phyloP scores from a whole-genome alignment of 768 basidiomycete species.

The Mrakia frigida region DNA sequence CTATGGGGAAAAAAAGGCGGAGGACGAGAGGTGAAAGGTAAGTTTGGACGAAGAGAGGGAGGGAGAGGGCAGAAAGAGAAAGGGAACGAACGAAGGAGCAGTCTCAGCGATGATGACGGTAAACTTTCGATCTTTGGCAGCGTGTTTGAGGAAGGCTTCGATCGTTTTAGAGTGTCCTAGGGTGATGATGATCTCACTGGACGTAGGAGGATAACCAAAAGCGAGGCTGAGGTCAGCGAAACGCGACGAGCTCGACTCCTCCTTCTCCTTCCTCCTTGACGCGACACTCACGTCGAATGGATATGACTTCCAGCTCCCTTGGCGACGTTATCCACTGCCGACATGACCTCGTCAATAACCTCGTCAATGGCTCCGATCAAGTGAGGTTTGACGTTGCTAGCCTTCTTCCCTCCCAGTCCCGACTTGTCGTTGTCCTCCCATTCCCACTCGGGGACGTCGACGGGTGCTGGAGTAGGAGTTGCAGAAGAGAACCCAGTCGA shows the following conservation, averaged over 20 bases:
- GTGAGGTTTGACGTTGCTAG: constrained; percentile 66
- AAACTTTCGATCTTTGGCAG: constrained; percentile 82
- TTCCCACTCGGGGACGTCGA: constrained; percentile 30
- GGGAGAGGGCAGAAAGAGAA: neutral
- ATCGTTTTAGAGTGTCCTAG: constrained; percentile 93
- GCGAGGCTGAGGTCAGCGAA: neutral
- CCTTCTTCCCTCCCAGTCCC: constrained; percentile 29
- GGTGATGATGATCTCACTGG: constrained; percentile 87
- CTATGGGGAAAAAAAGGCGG: neutral
- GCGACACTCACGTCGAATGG: constrained; percentile 79
- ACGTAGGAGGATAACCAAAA: neutral
- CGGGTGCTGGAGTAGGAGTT: constrained; percentile 6
- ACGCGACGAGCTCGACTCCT: neutral
- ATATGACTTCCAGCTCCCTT: constrained; percentile 94
- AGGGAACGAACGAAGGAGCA: constrained; percentile 57
- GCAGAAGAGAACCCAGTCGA: constrained; percentile 13
- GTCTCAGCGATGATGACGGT: constrained; percentile 96
- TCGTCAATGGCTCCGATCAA: constrained; percentile 97
- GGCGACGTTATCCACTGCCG: constrained; percentile 88
- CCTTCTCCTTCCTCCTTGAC: neutral
- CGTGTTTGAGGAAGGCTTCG: constrained; percentile 85
- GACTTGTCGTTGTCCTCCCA: constrained; percentile 23
- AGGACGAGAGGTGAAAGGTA: neutral
- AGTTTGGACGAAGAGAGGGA: neutral
- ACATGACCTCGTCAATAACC: constrained; percentile 90